Percentiles rank a stretch among this genome's conserved stretches.
Evolutionary conservation across 768 basidiomycete species (phyloP).

Genomic region (Rhodotorula kratochvilovae): DNA sequence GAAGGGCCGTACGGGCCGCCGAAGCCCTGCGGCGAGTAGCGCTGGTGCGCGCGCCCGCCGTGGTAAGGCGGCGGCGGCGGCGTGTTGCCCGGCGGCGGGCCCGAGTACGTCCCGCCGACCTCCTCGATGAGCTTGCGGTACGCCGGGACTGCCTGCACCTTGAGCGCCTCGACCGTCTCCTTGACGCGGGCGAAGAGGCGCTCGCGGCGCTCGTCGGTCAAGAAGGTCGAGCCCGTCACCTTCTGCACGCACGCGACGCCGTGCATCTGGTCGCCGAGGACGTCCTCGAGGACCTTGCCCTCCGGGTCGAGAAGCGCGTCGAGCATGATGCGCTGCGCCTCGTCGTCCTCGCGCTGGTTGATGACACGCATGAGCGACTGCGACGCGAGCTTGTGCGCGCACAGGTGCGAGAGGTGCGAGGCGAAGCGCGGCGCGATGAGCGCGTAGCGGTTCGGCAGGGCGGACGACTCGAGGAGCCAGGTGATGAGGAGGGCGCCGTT

Average conservation of each 20-base stretch:
- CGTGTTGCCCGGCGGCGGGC: constrained; percentile 29
- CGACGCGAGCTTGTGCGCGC: constrained; percentile 95
- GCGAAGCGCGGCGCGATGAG: constrained; percentile 92
- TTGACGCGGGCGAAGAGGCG: constrained; percentile 79
- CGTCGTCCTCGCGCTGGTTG: constrained; percentile 89
- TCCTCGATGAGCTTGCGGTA: constrained; percentile 91
- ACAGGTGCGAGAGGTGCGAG: constrained; percentile 90
- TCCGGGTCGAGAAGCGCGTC: constrained; percentile 86
- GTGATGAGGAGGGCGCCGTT: constrained; percentile 93
- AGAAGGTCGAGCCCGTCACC: constrained; percentile 78
- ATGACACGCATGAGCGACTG: constrained; percentile 90
- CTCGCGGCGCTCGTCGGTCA: constrained; percentile 66
- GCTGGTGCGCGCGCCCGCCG: not conserved
- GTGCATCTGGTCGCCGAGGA: constrained; percentile 92
- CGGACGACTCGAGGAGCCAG: constrained; percentile 92
- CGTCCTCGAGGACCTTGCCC: constrained; percentile 82
- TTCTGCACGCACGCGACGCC: constrained; percentile 92
- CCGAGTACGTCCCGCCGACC: constrained; percentile 73
- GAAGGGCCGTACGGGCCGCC: not conserved
- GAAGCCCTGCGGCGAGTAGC: not conserved
- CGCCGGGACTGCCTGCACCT: constrained; percentile 89
- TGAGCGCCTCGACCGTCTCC: constrained; percentile 80
- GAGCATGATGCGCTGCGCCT: constrained; percentile 78
- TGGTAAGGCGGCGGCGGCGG: not conserved
- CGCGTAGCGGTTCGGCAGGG: constrained; percentile 90